These are phyloP conservation scores for Sphaerulina musiva DNA, from an alignment of 2,329 filamentous ascomycete genomes.

Conservation along the genomic window DNA sequence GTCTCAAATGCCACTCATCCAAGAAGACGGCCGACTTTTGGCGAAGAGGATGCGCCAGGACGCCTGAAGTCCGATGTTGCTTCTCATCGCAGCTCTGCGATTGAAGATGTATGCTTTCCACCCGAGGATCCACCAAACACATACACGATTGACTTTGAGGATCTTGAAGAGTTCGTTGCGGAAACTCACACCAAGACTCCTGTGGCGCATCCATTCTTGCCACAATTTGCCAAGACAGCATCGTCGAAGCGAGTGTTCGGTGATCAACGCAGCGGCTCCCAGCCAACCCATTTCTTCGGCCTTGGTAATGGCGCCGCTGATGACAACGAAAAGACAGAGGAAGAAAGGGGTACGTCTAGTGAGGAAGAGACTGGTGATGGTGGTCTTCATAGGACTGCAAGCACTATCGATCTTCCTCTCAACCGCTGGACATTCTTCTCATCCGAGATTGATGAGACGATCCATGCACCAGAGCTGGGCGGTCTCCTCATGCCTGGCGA, in stretches of 20 bases:
- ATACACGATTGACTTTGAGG: slow-evolving; percentile 83
- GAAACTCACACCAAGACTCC: slow-evolving; percentile 47
- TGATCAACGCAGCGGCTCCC: slow-evolving; percentile 47
- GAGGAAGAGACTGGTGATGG: slow-evolving; percentile 25
- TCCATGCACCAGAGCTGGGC: slow-evolving; percentile 82
- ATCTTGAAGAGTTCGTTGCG: slow-evolving; percentile 83
- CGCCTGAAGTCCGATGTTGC: slow-evolving; percentile 55
- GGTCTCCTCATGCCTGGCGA: slow-evolving; percentile 86
- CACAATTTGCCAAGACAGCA: slow-evolving; percentile 22
- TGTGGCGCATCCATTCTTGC: slow-evolving; percentile 38
- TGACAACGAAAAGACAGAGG: slow-evolving; percentile 37
- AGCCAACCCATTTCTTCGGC: slow-evolving; percentile 18
- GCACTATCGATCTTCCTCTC: slow-evolving; percentile 34
- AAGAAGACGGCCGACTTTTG: slow-evolving; percentile 54
- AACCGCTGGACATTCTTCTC: slow-evolving; percentile 97
- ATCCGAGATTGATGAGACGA: slow-evolving; percentile 85
- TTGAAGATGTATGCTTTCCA: slow-evolving; percentile 86
- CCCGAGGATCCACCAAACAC: slow-evolving; percentile 72
- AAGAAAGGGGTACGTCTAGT: slow-evolving; percentile 40
- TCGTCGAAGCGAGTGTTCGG: slow-evolving; percentile 49
- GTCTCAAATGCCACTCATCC: slow-evolving; percentile 57
- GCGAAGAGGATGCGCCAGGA: slow-evolving; percentile 49
- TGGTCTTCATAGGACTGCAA: slow-evolving; percentile 22
- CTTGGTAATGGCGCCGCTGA: slow-evolving; percentile 19
- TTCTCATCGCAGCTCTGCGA: slow-evolving; percentile 62